Percentiles rank a stretch among this genome's conserved stretches.
These are phyloP conservation scores for Strobilomyces confusus DNA, from an alignment of 768 basidiomycete species.

Conservation along the genomic window DNA sequence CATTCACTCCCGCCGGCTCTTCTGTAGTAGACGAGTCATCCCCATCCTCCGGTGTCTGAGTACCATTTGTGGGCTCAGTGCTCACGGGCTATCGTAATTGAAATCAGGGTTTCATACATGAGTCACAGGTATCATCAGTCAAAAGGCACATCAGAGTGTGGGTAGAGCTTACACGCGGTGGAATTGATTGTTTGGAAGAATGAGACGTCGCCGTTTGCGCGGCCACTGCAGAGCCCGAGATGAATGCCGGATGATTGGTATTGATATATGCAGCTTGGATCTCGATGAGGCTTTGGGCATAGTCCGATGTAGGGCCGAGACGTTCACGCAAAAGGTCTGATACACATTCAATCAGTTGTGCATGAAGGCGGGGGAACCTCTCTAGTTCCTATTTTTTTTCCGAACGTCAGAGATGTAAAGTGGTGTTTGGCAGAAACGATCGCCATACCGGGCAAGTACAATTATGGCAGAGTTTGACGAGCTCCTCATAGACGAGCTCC, in stretches of 20 bases:
- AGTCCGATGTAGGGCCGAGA: constrained; percentile 94
- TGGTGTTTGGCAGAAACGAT: not conserved
- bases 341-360: constrained; percentile 94
- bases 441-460: constrained; percentile 82
- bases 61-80: constrained; percentile 58
- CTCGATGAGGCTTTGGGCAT: constrained; percentile 90
- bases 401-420: constrained; percentile 11
- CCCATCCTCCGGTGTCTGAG: constrained; percentile 49
- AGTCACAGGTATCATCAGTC: constrained; percentile 13
- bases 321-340: constrained; percentile 94
- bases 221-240: constrained; percentile 68
- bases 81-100: constrained; percentile 50
- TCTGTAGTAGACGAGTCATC: constrained; percentile 57
- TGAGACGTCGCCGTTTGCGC: constrained; percentile 45
- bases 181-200: constrained; percentile 40
- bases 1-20: constrained; percentile 51
- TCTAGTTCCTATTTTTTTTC: constrained; percentile 69
- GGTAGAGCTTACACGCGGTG: constrained; percentile 48
- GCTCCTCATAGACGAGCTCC: constrained; percentile 96
- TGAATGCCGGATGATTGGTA: constrained; percentile 96
- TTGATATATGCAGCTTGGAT: constrained; percentile 99
- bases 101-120: constrained; percentile 5
- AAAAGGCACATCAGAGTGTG: constrained; percentile 2
- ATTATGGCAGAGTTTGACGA: constrained; percentile 99
- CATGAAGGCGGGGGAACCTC: constrained; percentile 90